These are phyloP conservation scores for Rhodotorula diobovata DNA, from an alignment of 768 basidiomycete genomes.

Conservation along the genomic window DNA sequence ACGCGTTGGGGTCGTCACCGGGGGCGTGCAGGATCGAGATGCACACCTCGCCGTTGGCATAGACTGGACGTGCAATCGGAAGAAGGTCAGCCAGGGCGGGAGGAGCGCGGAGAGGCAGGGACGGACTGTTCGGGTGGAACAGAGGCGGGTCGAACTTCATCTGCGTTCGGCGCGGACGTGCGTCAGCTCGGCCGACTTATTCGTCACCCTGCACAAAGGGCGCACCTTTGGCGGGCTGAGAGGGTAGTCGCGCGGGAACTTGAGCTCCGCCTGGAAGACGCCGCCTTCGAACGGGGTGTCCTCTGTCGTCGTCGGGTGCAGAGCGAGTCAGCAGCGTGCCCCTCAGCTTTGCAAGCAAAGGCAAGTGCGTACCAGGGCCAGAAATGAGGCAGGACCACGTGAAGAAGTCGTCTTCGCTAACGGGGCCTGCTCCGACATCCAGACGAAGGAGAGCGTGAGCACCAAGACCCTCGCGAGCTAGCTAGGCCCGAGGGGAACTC, in stretches of 20 bases:
- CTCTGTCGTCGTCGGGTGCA: conserved; percentile 5
- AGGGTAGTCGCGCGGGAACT: conserved; percentile 80
- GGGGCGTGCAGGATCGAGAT: conserved; percentile 95
- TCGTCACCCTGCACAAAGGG: no score
- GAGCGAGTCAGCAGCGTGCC: not conserved
- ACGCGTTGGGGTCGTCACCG: conserved; percentile 60
- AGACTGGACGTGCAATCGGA: conserved; percentile 71
- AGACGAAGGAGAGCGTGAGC: not conserved
- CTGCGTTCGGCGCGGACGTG: conserved; percentile 31
- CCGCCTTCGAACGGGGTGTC: conserved; percentile 66
- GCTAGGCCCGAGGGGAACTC: conserved; percentile 40
- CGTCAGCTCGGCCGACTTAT: no score
- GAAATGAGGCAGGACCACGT: conserved; percentile 99
- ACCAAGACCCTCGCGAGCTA: not conserved
- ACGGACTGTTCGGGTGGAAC: conserved; percentile 93
- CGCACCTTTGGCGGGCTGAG: conserved; percentile 82
- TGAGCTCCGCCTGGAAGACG: conserved; percentile 83
- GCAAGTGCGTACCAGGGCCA: conserved; percentile 65
- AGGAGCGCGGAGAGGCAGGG: not conserved
- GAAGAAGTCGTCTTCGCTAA: conserved; percentile 84
- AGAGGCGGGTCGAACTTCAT: conserved; percentile 98
- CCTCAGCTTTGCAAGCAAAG: not conserved
- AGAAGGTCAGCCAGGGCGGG: not conserved
- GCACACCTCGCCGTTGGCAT: conserved; percentile 92
- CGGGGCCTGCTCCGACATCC: conserved; percentile 31